Conservation (phyloP, 345 rosid species). For the Mangifera indica region DNA sequence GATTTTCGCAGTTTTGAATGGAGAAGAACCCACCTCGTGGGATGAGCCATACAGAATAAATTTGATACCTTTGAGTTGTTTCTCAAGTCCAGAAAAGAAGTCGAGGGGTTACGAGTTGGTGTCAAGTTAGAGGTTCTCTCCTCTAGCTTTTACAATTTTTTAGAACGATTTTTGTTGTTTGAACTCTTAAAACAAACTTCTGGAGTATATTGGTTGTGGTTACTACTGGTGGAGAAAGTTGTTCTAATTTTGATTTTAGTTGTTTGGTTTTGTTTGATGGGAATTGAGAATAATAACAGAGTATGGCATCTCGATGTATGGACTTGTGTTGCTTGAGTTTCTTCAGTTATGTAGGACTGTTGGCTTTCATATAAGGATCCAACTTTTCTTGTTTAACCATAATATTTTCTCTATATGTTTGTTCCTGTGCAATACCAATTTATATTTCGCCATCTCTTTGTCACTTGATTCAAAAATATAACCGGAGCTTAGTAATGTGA, state of each 20-base stretch:
- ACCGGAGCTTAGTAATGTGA: background rate
- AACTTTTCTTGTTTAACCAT: background rate
- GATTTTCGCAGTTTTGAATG: constrained; percentile 22
- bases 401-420: no score
- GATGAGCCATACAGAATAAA: constrained; percentile 74
- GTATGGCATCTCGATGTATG: background rate
- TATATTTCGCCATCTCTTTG: background rate
- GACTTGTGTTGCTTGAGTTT: background rate
- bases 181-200: background rate
- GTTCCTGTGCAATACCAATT: no score
- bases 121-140: constrained; percentile 72
- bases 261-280: no score
- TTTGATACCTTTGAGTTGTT: constrained; percentile 82
- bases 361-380: background rate
- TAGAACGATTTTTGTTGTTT: background rate
- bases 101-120: constrained; percentile 82
- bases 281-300: background rate
- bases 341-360: background rate
- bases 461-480: background rate
- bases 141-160: background rate
- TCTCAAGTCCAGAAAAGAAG: constrained; percentile 82
- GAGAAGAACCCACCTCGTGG: constrained; percentile 72
- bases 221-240: background rate
- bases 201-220: background rate
- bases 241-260: no score